These are phyloP conservation scores for Kwoniella shandongensis DNA, from an alignment of 768 basidiomycete genomes.

Conservation along the genomic window DNA sequence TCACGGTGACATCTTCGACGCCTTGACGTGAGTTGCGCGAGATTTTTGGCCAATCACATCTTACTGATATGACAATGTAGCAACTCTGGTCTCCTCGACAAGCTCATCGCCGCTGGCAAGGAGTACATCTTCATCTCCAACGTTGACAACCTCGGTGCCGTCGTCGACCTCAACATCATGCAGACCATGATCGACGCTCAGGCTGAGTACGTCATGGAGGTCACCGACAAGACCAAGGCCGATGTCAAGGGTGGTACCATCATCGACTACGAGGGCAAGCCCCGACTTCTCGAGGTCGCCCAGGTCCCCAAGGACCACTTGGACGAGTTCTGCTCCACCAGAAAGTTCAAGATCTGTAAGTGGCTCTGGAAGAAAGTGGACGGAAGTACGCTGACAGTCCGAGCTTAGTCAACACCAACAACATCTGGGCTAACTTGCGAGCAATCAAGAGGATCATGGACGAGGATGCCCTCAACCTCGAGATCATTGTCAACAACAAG, in stretches of 20 bases:
- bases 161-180: constrained; percentile 79
- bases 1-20: constrained; percentile 94
- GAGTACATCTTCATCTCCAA: constrained; percentile 98
- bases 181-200: constrained; percentile 75
- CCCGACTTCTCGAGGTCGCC: constrained; percentile 87
- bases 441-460: constrained; percentile 91
- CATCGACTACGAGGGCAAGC: constrained; percentile 84
- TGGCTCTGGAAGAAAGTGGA: constrained; percentile 21
- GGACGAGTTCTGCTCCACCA: constrained; percentile 82
- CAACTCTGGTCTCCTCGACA: constrained; percentile 87
- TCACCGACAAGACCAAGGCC: constrained; percentile 95
- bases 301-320: constrained; percentile 91
- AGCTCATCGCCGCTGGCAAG: constrained; percentile 84
- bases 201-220: constrained; percentile 90
- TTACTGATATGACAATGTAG: constrained; percentile 33
- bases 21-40: constrained; percentile 61
- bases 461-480: constrained; percentile 77
- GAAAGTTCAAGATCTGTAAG: constrained; percentile 82
- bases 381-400: background rate
- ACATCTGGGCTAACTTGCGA: constrained; percentile 58
- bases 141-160: constrained; percentile 93
- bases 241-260: constrained; percentile 80
- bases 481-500: constrained; percentile 83
- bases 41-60: background rate
- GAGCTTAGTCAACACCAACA: constrained; percentile 55